Evolutionary conservation across 176 grass and related monocot species (phyloP), one percentile per base, ranked within the genome.

Genomic region (Hordeum marinum): DNA sequence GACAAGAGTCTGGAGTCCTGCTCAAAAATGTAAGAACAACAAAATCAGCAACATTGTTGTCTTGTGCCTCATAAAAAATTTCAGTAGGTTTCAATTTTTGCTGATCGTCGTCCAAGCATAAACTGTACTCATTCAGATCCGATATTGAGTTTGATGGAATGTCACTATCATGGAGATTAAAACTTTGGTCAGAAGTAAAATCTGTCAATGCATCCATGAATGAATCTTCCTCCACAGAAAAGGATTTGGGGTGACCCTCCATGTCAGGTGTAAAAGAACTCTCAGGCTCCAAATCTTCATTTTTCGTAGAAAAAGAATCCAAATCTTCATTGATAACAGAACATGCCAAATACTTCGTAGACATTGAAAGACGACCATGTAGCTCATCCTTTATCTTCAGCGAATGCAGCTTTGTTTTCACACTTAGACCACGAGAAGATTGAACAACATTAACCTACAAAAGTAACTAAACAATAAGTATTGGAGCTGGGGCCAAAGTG

Each of bases 391-490:
- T 92, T 72, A 98, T 94, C 78, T 89, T 95, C 78, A 98, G 86
- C 2, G 96, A 95, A 77, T 98, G 96, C 75, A 98, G 84, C 84
- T 98, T 98, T 52, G 85, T 95, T 86, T 95, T 98, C 73, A 98
- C 94, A 80, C 73, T 90, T 68, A 95, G 77, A 60, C 92, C 96
- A 83, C 73, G 80, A 55, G 83, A 86, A 82, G 90, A 92, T 85
- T 90, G 89, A 78, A 87, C 77, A 85, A 98, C 78, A 91, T 90
- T 95, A 85, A 98, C 89, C 96, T 98, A 82, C 37, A 79, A 68
- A 66, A 58, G 58, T 36, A 84, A 71, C 84, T 27, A 80, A 82
- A 48, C 34, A 42, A 67, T 43, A 83, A 82, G 62, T 78, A 62
- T 27, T 85, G 31, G 59, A 90, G 27, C 57, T 25, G 21, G 13